These are phyloP conservation scores for Geosiphon pyriformis DNA, from an alignment of 192 early-diverging fungal genomes.

Conservation along the genomic window DNA sequence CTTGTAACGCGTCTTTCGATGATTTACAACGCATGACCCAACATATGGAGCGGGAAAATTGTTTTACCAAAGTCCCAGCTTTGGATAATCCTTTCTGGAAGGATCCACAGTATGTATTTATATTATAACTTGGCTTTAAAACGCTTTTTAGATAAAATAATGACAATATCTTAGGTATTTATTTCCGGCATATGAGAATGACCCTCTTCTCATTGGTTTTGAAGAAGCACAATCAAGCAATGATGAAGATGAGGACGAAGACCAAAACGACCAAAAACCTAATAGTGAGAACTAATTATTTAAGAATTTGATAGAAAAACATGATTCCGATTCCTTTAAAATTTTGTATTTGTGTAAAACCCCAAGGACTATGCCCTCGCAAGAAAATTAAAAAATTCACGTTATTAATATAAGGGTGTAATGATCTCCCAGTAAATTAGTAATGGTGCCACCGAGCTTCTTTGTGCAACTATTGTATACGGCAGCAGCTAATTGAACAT, in stretches of 20 bases:
- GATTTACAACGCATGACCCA: conserved; percentile 37
- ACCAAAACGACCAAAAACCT: conserved; percentile 2
- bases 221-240: conserved; percentile 64
- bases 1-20: conserved; percentile 54
- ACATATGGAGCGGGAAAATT: conserved; percentile 60
- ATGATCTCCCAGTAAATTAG: too few relatives aligned
- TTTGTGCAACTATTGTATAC: too few relatives aligned
- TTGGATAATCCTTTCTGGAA: conserved; percentile 62
- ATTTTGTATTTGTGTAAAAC: too few relatives aligned
- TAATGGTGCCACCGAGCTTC: too few relatives aligned
- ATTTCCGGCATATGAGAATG: conserved; percentile 77
- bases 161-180: conserved; percentile 39
- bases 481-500: too few relatives aligned
- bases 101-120: conserved; percentile 51
- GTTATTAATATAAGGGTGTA: too few relatives aligned
- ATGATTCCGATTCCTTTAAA: too few relatives aligned
- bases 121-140: neutral
- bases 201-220: conserved; percentile 76
- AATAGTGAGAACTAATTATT: neutral
- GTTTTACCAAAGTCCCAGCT: conserved; percentile 46
- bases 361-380: too few relatives aligned
- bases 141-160: neutral
- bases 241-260: conserved; percentile 38
- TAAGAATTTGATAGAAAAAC: neutral
- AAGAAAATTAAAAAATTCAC: too few relatives aligned